Evolutionary conservation across 2,329 filamentous ascomycete species (phyloP).

Genomic region (Graphiopsis chlorocephala): DNA sequence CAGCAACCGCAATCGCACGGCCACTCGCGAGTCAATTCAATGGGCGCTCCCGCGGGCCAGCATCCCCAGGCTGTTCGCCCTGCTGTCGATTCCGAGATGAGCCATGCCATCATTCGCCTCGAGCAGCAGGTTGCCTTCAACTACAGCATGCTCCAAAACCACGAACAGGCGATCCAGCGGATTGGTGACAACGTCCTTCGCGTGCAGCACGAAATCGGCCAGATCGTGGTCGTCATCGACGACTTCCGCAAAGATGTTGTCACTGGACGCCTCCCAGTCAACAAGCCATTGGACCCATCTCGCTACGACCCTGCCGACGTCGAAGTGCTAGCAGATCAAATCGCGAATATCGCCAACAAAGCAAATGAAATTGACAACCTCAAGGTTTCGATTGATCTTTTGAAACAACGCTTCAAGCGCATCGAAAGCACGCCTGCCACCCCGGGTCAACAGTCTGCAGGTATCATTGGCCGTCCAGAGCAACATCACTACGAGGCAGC

Average conservation of each 20-base stretch:
- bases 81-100: constrained; percentile 1
- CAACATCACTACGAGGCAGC: constrained; percentile 7
- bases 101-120: constrained; percentile 33
- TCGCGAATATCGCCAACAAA: constrained; percentile 41
- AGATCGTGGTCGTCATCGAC: constrained; percentile 35
- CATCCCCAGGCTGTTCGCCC: constrained; percentile 11
- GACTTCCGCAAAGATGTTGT: constrained; percentile 36
- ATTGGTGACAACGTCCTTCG: constrained; percentile 40
- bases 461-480: not conserved
- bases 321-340: constrained; percentile 44
- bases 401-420: constrained; percentile 46
- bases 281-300: constrained; percentile 16
- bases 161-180: constrained; percentile 42
- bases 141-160: constrained; percentile 39
- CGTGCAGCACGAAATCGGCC: constrained; percentile 41
- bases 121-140: constrained; percentile 50
- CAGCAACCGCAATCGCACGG: not conserved
- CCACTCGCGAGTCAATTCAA: constrained; percentile 15
- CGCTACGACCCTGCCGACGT: constrained; percentile 37
- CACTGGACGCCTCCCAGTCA: constrained; percentile 24
- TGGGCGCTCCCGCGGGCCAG: constrained; percentile 9
- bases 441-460: constrained; percentile 1
- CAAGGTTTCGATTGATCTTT: constrained; percentile 47
- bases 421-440: constrained; percentile 24
- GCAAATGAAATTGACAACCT: constrained; percentile 47